A percentile compares a stretch with the other conserved stretches of the same genome.
Evolutionary conservation across 805 yeast genomes (phyloP).

Genomic region (Ogataea pilisensis): DNA sequence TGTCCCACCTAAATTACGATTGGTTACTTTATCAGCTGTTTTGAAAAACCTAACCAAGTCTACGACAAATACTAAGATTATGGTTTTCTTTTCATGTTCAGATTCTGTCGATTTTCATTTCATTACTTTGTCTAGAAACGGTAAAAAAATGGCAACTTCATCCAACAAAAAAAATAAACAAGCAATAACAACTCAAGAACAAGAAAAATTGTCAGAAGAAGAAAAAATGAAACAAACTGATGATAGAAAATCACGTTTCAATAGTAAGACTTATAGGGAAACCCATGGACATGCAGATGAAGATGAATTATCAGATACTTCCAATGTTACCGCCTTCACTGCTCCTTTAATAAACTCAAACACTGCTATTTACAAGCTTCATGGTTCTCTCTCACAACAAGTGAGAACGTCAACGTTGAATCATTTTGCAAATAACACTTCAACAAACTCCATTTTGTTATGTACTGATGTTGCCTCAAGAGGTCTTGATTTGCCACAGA

Average conservation of each 20-base stretch:
- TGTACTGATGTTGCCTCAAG: slow-evolving; percentile 98
- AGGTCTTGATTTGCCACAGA: slow-evolving; percentile 88
- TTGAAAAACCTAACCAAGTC: slow-evolving; percentile 47
- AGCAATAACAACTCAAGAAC: slow-evolving; percentile 6
- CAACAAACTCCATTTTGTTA: slow-evolving; percentile 53
- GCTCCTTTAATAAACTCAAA: slow-evolving; percentile 48
- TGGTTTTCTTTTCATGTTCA: slow-evolving; percentile 89
- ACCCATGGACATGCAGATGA: slow-evolving; percentile 16
- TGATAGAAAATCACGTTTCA: slow-evolving; percentile 4
- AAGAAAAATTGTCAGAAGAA: slow-evolving; percentile 5
- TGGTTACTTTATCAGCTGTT: slow-evolving; percentile 72
- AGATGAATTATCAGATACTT: slow-evolving; percentile 15
- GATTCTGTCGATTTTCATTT: slow-evolving; percentile 96
- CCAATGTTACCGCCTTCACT: slow-evolving; percentile 40
- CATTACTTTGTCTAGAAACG: slow-evolving; percentile 62
- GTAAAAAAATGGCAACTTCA: slow-evolving; percentile 29
- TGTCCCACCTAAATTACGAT: slow-evolving; percentile 87
- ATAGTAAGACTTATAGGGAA: slow-evolving; percentile 3
- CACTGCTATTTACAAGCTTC: slow-evolving; percentile 60
- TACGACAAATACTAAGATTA: slow-evolving; percentile 43
- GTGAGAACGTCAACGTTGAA: slow-evolving; percentile 73
- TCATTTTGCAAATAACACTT: slow-evolving; percentile 46
- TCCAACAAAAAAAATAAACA: slow-evolving; percentile 22
- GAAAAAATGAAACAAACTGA: slow-evolving; percentile 6
- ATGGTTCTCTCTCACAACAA: slow-evolving; percentile 88